A percentile compares a stretch with the other conserved stretches of the same genome.
Conservation (phyloP, 2,329 filamentous ascomycete species). For the Aspergillus calidoustus region DNA sequence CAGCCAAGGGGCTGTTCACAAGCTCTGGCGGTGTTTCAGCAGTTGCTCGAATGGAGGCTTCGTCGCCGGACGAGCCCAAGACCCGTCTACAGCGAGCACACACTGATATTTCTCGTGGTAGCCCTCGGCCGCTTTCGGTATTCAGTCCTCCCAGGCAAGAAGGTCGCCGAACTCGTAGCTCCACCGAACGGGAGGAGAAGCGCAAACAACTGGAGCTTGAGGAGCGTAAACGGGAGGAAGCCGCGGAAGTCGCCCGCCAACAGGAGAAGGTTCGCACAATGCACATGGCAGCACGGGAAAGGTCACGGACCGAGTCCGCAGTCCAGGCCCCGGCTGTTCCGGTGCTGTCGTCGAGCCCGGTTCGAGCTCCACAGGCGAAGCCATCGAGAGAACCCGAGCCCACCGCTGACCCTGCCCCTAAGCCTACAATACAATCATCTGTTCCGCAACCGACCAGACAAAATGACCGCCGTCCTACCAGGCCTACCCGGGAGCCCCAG, state of each 20-base stretch:
- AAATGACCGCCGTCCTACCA: slow-evolving; percentile 48
- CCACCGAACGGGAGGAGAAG: slow-evolving; percentile 59
- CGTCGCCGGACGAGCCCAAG: slow-evolving; percentile 47
- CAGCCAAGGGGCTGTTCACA: slow-evolving; percentile 82
- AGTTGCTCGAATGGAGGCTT: slow-evolving; percentile 61
- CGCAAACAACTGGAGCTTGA: slow-evolving; percentile 40
- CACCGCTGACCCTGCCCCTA: slow-evolving; percentile 32
- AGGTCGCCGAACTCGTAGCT: slow-evolving; percentile 60
- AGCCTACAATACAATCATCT: slow-evolving; percentile 29
- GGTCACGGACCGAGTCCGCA: slow-evolving; percentile 38
- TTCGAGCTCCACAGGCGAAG: slow-evolving; percentile 33
- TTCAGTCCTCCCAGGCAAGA: slow-evolving; percentile 42
- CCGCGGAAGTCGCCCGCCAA: slow-evolving; percentile 25
- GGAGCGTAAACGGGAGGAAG: slow-evolving; percentile 42
- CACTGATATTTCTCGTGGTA: slow-evolving; percentile 26
- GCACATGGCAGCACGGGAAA: slow-evolving; percentile 39
- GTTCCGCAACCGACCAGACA: slow-evolving; percentile 34
- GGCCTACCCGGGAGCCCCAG: slow-evolving; percentile 47
- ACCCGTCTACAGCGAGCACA: slow-evolving; percentile 34
- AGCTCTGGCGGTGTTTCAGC: slow-evolving; percentile 68
- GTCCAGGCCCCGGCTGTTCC: slow-evolving; percentile 29
- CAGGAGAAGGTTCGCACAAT: slow-evolving; percentile 40
- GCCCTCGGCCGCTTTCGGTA: slow-evolving; percentile 27
- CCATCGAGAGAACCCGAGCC: slow-evolving; percentile 39
- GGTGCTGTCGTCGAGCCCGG: slow-evolving; percentile 28